Conservation (phyloP, 2,329 filamentous ascomycete species). For the Endoconidiophora laricicola region DNA sequence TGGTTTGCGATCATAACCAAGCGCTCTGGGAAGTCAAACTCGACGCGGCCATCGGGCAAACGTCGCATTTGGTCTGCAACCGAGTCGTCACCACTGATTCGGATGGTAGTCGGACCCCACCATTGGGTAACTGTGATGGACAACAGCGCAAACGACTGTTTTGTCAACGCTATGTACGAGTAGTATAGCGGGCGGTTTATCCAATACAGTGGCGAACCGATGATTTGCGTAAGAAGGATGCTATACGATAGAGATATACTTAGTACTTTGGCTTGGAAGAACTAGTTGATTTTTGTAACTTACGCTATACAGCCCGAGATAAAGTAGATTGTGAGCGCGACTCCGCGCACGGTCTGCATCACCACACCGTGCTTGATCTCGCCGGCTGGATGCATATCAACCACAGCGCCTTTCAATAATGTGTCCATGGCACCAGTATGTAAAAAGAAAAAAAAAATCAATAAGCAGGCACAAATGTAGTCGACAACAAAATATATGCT, state of each 20-base stretch:
- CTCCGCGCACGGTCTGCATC: conserved; percentile 34
- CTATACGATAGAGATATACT: conserved; percentile 21
- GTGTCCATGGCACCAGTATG: not conserved
- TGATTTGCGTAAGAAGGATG: conserved; percentile 53
- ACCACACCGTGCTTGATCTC: conserved; percentile 33
- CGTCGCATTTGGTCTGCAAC: conserved; percentile 59
- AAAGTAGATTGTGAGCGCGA: conserved; percentile 38
- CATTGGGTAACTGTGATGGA: conserved; percentile 68
- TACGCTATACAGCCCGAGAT: conserved; percentile 31
- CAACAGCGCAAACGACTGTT: conserved; percentile 64
- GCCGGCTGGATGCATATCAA: conserved; percentile 34
- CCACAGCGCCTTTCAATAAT: conserved; percentile 6
- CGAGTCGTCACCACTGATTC: conserved; percentile 68
- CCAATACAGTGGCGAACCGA: conserved; percentile 61
- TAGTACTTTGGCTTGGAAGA: not conserved
- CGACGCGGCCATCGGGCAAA: conserved; percentile 53
- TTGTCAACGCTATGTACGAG: conserved; percentile 74
- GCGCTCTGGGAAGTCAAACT: conserved; percentile 67
- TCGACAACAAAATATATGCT: not conserved
- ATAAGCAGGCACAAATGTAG: not conserved
- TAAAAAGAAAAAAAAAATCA: not conserved
- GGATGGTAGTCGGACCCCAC: conserved; percentile 71
- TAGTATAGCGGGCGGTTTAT: conserved; percentile 66
- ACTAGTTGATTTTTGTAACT: conserved; percentile 14
- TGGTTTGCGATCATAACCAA: conserved; percentile 78